Percentiles rank a stretch among this genome's conserved stretches.
phyloP scores from a whole-genome alignment of 1,284 basidiomycete genomes.

The Cerioporus squamosus region DNA sequence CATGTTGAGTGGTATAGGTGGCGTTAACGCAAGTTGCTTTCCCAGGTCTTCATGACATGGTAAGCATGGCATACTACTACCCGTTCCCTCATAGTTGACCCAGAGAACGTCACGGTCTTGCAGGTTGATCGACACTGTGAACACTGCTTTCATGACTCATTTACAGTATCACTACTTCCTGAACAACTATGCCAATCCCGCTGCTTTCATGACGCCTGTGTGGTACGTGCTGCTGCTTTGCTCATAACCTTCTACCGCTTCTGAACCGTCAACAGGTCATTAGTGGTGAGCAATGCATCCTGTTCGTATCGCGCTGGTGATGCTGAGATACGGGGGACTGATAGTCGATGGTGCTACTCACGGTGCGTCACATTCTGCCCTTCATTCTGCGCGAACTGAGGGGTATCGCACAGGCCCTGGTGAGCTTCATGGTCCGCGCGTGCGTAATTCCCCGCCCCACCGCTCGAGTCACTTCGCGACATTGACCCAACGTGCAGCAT shows the following conservation, averaged over 20 bases:
- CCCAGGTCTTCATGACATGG: slow-evolving; percentile 7
- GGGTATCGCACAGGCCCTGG: neutral
- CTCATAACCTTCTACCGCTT: neutral
- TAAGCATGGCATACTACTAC: slow-evolving; percentile 4
- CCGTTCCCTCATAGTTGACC: no score
- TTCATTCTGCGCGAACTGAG: neutral
- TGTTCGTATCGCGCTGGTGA: neutral
- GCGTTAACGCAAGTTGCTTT: no score
- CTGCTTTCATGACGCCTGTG: slow-evolving; percentile 12
- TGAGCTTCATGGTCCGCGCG: slow-evolving; percentile 12
- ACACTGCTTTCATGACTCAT: slow-evolving; percentile 20
- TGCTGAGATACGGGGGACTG: neutral
- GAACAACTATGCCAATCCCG: slow-evolving; percentile 18
- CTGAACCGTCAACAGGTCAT: slow-evolving; percentile 15
- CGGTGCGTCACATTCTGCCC: neutral
- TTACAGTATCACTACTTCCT: slow-evolving; percentile 24
- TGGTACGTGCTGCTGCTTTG: slow-evolving; percentile 12
- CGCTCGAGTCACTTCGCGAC: neutral
- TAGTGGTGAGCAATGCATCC: slow-evolving; percentile 15
- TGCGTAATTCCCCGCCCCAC: neutral
- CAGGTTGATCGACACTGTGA: slow-evolving; percentile 22
- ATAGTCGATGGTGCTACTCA: slow-evolving; percentile 4
- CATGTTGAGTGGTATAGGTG: no score
- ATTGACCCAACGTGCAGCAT: slow-evolving; percentile 10
- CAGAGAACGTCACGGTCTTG: no score